Base-by-base conservation (phyloP, 2,329 filamentous ascomycete species). In the Pestalotiopsis sp. region DNA sequence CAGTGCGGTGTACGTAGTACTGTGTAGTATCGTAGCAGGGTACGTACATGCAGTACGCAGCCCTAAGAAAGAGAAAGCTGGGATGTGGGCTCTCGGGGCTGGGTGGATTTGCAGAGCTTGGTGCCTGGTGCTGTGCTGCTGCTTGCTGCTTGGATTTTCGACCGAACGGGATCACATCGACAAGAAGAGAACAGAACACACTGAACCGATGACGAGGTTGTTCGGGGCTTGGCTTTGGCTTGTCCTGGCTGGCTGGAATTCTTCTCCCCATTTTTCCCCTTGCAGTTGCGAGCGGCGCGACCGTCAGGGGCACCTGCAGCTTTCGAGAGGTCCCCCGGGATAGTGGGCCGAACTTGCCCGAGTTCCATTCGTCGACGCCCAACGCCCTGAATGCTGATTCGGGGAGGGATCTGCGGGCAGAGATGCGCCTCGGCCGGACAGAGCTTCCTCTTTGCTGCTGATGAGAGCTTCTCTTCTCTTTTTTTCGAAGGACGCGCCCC, bases 361-460 rank as follows among this genome's bases (percentile, higher is more conserved):
- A 62, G 25, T 64, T 11, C 40, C 40, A 64, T 64, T 64, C 61
- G 61, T 49, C 61, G 40, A 31, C 40, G 38, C 61, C 40, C 61
- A 64, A 64, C 61, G 61, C 40, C 40, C 38, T 64, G 12, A n/a
- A 40, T 11, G 31, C 61, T 49, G 25, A 25, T 52, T 45, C 38
- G 40, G 49, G 61, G 20, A 64, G 38, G n/a, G 61, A 64, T 64
- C 61, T 49, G 61, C 61, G 36, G 25, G 40, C 25, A 52, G 40
- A 64, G 61, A 64, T 52, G 59, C 59, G 59, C 59, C 59, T 17
- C 59, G 59, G 27, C 27, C 59, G 59, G 45, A 52, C 17, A n/a
- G 38, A 62, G 59, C 31, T 20, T 59, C 31, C 59, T 62, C 59
- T 40, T 20, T 62, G 27, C 14, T 36, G 31, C 31, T 36, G 31